These are phyloP conservation scores for Phialophora tarda DNA, from an alignment of 2,329 filamentous ascomycete species.

Conservation along the genomic window DNA sequence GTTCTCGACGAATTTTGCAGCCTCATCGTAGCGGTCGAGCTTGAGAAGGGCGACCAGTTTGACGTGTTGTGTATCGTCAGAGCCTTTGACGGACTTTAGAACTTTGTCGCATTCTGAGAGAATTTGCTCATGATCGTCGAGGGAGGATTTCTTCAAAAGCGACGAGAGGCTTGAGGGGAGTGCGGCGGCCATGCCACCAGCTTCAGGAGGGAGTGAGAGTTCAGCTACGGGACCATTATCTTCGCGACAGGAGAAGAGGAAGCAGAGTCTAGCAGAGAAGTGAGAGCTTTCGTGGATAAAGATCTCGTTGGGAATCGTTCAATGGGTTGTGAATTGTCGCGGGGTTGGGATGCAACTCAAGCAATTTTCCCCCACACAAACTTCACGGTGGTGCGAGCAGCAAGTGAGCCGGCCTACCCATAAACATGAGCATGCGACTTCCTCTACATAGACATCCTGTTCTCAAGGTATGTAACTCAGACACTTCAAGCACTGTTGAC, in stretches of 20 bases:
- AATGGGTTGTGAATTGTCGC: conserved; percentile 3
- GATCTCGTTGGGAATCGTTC: background rate
- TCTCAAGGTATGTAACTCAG: background rate
- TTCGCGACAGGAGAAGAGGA: background rate
- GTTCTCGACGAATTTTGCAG: conserved; percentile 61
- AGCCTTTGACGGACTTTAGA: conserved; percentile 61
- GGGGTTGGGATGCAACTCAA: background rate
- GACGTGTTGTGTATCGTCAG: conserved; percentile 64
- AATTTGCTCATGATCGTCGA: conserved; percentile 67
- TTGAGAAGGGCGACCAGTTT: conserved; percentile 67
- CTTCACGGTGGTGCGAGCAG: background rate
- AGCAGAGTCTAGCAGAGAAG: background rate
- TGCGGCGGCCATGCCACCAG: conserved; percentile 42
- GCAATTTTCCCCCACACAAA: conserved; percentile 24
- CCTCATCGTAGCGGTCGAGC: conserved; percentile 68
- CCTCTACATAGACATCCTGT: background rate
- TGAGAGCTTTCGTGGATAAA: background rate
- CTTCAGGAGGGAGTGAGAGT: background rate
- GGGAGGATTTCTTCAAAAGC: conserved; percentile 62
- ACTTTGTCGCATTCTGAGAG: conserved; percentile 63
- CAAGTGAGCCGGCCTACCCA: background rate
- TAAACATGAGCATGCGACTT: conserved; percentile 17
- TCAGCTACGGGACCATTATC: conserved; percentile 2
- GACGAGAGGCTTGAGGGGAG: conserved; percentile 57
- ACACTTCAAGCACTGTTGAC: background rate